Base-by-base conservation (phyloP, 129 eudicot species). In the Flaveria linearis region DNA sequence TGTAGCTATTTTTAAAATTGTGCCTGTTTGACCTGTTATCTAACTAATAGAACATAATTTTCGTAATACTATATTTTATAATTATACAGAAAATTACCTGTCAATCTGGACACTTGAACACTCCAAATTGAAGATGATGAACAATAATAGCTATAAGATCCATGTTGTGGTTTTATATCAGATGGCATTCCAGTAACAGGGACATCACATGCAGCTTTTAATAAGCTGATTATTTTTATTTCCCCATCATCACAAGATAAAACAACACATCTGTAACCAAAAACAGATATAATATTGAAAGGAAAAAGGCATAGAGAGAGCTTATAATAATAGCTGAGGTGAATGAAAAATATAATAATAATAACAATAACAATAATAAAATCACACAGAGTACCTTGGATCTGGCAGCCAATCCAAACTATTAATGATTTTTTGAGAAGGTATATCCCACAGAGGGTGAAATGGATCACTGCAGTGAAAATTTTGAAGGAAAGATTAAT, bases 361-460 rank as follows among this genome's bases (percentile, higher is more conserved):
- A 30, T 30, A 30, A 30, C 3, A 30, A 30, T 30, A 30, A 30
- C 4, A 30, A 30, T 30, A 30, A 30, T 5, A 46, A 57, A 61
- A 4, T 18, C 23, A 8, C 65, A 52, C 33, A 57, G 7, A 49
- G 28, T 85, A 93, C 98, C 91, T 88, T 74, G 96, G 98, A 86
- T 94, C 87, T 22, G 89, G 87, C n/a, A 84, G 61, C 98, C 98
- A 94, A 76, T 94, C 98, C 84, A 94, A 72, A 84, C 93, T 80
- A 74, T 77, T 85, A 56, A 85, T 73, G 50, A 76, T 73, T 78
- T 79, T 82, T 56, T 83, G 88, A 42, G 64, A 22, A 28, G 93
- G 76, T 58, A 85, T 74, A 63, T 87, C 93, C 97, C 97, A 89
- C 58, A 94, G 69, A 26, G 97, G 97, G 46, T 76, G 91, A 71